These are phyloP conservation scores for Fraxinus americana DNA, from an alignment of 257 asterid genomes.

Conservation along the genomic window DNA sequence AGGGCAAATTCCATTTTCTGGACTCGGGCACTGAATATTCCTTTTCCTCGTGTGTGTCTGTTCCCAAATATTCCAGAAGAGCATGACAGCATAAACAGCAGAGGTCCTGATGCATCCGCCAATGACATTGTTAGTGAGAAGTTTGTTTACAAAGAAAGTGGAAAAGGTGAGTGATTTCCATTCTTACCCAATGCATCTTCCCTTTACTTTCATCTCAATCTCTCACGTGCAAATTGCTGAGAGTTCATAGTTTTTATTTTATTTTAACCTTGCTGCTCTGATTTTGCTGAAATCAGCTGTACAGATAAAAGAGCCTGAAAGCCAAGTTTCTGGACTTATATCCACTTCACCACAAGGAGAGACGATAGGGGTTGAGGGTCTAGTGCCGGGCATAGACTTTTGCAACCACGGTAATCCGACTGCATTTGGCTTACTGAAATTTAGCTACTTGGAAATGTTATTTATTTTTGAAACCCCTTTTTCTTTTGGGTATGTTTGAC, in stretches of 20 bases:
- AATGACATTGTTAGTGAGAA: slow-evolving; percentile 39
- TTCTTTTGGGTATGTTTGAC: neutral
- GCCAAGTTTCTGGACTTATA: slow-evolving; percentile 46
- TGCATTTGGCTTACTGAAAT: slow-evolving; percentile 4
- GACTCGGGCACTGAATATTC: slow-evolving; percentile 94
- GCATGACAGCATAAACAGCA: slow-evolving; percentile 29
- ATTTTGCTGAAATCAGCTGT: slow-evolving; percentile 33
- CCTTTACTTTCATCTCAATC: slow-evolving; percentile 8
- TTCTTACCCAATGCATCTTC: slow-evolving; percentile 18
- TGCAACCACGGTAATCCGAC: slow-evolving; percentile 89
- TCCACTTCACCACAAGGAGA: slow-evolving; percentile 51
- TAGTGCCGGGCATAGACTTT: slow-evolving; percentile 97
- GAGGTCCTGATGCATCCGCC: slow-evolving; percentile 30
- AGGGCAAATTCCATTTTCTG: slow-evolving; percentile 99
- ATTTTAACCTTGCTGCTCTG: slow-evolving; percentile 15
- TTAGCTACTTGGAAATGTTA: slow-evolving; percentile 1
- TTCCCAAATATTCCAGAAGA: slow-evolving; percentile 46
- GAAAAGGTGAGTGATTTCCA: slow-evolving; percentile 39
- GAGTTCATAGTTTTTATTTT: slow-evolving; percentile 15
- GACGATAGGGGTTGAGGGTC: slow-evolving; percentile 84
- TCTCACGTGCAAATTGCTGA: slow-evolving; percentile 15
- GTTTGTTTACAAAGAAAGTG: slow-evolving; percentile 39
- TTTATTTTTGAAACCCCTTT: neutral
- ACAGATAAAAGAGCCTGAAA: slow-evolving; percentile 31
- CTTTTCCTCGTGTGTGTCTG: slow-evolving; percentile 62